Percentiles rank a stretch among this genome's conserved stretches.
Evolutionary conservation across 768 basidiomycete genomes (phyloP).

Genomic region (Boletus rubescentipes): DNA sequence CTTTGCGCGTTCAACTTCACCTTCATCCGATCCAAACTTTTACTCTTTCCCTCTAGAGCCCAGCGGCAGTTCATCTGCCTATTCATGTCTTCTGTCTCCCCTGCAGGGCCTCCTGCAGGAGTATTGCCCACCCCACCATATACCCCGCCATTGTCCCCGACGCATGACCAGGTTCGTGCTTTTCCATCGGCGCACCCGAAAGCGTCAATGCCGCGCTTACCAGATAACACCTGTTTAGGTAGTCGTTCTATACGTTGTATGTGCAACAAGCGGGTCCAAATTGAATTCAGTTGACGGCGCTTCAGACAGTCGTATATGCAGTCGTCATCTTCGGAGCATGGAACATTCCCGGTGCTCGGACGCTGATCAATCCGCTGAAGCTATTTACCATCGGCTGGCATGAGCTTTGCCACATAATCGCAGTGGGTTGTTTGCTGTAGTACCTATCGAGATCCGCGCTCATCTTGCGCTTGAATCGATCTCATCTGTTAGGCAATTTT

Average conservation of each 20-base stretch:
- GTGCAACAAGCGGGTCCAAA: slow-evolving; percentile 31
- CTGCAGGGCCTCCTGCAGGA: slow-evolving; percentile 36
- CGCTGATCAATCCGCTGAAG: slow-evolving; percentile 81
- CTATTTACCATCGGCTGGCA: slow-evolving; percentile 88
- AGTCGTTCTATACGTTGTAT: slow-evolving; percentile 73
- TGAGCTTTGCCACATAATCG: slow-evolving; percentile 80
- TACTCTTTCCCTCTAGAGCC: slow-evolving; percentile 4
- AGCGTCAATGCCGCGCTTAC: slow-evolving; percentile 23
- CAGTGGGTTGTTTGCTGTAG: slow-evolving; percentile 46
- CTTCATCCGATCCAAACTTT: slow-evolving; percentile 16
- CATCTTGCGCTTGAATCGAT: slow-evolving; percentile 5
- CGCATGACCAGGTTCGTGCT: slow-evolving; percentile 66
- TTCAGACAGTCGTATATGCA: slow-evolving; percentile 78
- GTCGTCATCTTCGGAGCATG: slow-evolving; percentile 87
- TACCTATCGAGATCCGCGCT: slow-evolving; percentile 5
- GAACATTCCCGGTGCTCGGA: slow-evolving; percentile 80
- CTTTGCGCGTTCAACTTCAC: slow-evolving; percentile 19
- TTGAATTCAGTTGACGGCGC: slow-evolving; percentile 3
- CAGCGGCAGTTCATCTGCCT: slow-evolving; percentile 31
- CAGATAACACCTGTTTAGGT: slow-evolving; percentile 43
- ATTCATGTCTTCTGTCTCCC: slow-evolving; percentile 31
- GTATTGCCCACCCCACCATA: slow-evolving; percentile 32
- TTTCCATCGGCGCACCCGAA: slow-evolving; percentile 16
- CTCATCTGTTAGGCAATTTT: slow-evolving; percentile 58
- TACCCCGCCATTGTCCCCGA: slow-evolving; percentile 53